Base-by-base conservation (phyloP, 805 yeast genomes). In the Candida tallmaniae region DNA sequence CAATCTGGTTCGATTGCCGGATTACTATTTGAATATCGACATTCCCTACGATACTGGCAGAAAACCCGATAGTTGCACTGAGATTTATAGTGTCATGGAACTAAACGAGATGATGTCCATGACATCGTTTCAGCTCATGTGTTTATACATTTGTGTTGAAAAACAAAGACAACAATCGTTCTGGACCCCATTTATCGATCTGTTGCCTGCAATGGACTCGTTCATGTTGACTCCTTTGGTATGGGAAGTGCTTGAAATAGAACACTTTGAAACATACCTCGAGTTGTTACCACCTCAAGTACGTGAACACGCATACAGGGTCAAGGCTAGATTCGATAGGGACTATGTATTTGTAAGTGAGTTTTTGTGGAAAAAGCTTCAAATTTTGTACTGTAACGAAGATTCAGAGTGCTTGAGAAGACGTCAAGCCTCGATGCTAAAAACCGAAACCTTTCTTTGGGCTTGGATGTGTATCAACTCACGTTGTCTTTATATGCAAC, bases 401-500 rank as follows among this genome's bases (percentile, higher is more conserved):
- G 14, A 23, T 4, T 4, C 7, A 6, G n/a, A 9, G 3, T 13
- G 28, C 16, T 4, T 25, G 4, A n/a, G 21, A 27, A 13, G 14
- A n/a, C 3, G 16, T 4, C n/a, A 16, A 17, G 12, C 9, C 7
- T 6, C 6, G 7, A 6, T 7, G 6, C 10, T 27, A 5, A 24
- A 29, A 5, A 4, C 17, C 11, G 30, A 51, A 4, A 46, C 50
- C 3, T 80, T 72, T 45, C 48, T 80, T 8, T 78, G 86, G 75
- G 76, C 83, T 0, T 90, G 96, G 95, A 68, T 84, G 48, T 80
- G 90, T 48, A 84, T 89, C 37, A 90, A 93, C 53, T 82, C 97
- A 2, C 79, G 98, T 60, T 90, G 97, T 54, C 64, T 90, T 5
- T 89, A 87, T 54, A 79, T 81, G 80, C 70, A 73, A 3, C 58